Percentiles rank a stretch among this genome's conserved stretches.
Conservation (phyloP, 2,329 filamentous ascomycete species). For the Niveomyces coronatus region DNA sequence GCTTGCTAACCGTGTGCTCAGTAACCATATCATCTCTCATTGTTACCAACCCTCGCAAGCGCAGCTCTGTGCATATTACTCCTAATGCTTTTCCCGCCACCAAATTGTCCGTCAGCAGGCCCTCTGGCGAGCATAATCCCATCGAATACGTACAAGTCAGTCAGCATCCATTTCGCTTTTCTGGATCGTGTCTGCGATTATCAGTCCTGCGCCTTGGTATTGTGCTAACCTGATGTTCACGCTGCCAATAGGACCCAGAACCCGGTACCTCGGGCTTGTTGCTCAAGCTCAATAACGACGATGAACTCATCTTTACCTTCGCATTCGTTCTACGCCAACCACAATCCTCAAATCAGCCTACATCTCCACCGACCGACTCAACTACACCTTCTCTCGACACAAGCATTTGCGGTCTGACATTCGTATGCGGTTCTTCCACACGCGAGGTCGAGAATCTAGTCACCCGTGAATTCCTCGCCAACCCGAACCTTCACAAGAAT, state of each 20-base stretch:
- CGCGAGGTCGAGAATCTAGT: conserved; percentile 89
- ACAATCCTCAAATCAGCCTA: conserved; percentile 38
- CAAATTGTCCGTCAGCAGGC: conserved; percentile 61
- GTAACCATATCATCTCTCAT: conserved; percentile 79
- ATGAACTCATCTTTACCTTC: conserved; percentile 88
- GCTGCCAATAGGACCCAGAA: conserved; percentile 82
- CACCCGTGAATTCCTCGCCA: conserved; percentile 90
- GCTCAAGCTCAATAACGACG: conserved; percentile 77
- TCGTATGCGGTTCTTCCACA: conserved; percentile 75
- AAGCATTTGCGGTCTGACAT: conserved; percentile 78
- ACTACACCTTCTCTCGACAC: conserved; percentile 51
- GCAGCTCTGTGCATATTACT: conserved; percentile 63
- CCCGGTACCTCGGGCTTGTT: conserved; percentile 60
- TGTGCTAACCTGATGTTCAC: no score
- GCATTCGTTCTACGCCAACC: conserved; percentile 67
- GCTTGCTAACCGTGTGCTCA: conserved; percentile 25
- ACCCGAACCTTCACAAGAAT: conserved; percentile 96
- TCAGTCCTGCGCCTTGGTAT: neutral
- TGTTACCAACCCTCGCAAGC: conserved; percentile 70
- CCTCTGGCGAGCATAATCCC: conserved; percentile 60
- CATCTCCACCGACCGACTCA: conserved; percentile 51
- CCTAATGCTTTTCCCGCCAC: conserved; percentile 85
- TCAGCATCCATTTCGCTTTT: conserved; percentile 12
- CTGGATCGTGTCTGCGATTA: conserved; percentile 8
- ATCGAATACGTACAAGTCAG: conserved; percentile 88